Base-by-base conservation (phyloP, 257 asterid genomes). In the Ilex asprella region DNA sequence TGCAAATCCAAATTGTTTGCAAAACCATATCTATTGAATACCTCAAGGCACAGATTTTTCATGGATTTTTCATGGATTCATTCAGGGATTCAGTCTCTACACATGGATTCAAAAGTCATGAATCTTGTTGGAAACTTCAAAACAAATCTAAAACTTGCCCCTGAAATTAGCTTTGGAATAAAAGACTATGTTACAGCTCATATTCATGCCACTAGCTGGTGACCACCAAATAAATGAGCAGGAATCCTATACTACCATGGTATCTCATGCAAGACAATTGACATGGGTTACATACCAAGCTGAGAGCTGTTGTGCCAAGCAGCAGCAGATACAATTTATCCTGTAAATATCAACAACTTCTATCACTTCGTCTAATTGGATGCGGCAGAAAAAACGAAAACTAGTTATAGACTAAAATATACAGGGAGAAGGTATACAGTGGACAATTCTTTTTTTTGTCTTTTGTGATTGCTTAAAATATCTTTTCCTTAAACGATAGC, bases 231-330 rank as follows among this genome's bases (percentile, higher is more conserved):
- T 12, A 7, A 49, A 12, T 11, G 16, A 49, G 16, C 14, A 49
- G 16, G 54, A 12, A 49, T 49, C n/a, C 0, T 12, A 3, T 0
- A 49, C 10, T 4, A 11, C 50, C 16, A 64, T 16, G 55, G 58
- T 54, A 61, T 60, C 59, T 56, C 59, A 32, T 30, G 47, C 15
- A 62, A 58, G 58, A 67, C 10, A 55, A 59, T 14, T 71, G 67
- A 65, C 35, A 43, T 49, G 60, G 57, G 47, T 56, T 57, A 62
- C 86, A 44, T 72, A 87, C 95, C 88, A 87, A 77, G 79, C 95
- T 87, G 58, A 87, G 90, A 67, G 95, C 88, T 60, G 95, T 87
- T 27, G 95, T 87, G 59, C 95, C 95, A 64, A 87, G 86, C 63
- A 87, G 93, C 76, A 84, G 82, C 85, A 87, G 74, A 67, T 87